These are phyloP conservation scores for Adansonia madagascariensis DNA, from an alignment of 441 rosid species.

Conservation along the genomic window DNA sequence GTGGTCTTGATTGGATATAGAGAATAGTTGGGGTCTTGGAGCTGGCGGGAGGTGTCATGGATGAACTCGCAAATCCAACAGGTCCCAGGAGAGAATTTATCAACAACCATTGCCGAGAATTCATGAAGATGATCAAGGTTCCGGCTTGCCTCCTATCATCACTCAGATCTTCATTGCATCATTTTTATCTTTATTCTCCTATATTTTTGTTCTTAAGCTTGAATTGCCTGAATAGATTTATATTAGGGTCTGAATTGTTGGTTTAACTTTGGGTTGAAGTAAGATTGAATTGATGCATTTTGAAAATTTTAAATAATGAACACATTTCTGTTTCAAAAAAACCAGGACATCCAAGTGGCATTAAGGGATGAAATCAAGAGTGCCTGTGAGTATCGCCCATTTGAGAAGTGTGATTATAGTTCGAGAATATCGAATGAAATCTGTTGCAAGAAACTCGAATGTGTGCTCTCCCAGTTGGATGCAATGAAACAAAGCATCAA, in stretches of 20 bases:
- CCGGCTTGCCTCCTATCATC: neutral
- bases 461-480: conserved; percentile 64
- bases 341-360: conserved; percentile 81
- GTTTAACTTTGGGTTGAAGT: conserved; percentile 10
- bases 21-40: conserved; percentile 87
- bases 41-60: conserved; percentile 92
- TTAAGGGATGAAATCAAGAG: conserved; percentile 91
- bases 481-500: conserved; percentile 41
- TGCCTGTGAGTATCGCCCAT: conserved; percentile 93
- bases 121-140: conserved; percentile 95
- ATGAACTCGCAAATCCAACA: conserved; percentile 67
- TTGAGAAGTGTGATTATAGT: conserved; percentile 93
- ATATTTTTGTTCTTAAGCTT: neutral
- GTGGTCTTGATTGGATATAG: conserved; percentile 34
- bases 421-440: conserved; percentile 81
- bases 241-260: neutral
- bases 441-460: conserved; percentile 71
- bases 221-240: conserved; percentile 4
- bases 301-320: neutral
- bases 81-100: conserved; percentile 84
- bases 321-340: neutral
- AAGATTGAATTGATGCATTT: neutral
- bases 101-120: conserved; percentile 83
- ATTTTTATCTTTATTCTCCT: neutral
- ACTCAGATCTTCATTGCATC: neutral